Evolutionary conservation across 2,329 filamentous ascomycete genomes (phyloP).

Genomic region (Blumeria graminis): DNA sequence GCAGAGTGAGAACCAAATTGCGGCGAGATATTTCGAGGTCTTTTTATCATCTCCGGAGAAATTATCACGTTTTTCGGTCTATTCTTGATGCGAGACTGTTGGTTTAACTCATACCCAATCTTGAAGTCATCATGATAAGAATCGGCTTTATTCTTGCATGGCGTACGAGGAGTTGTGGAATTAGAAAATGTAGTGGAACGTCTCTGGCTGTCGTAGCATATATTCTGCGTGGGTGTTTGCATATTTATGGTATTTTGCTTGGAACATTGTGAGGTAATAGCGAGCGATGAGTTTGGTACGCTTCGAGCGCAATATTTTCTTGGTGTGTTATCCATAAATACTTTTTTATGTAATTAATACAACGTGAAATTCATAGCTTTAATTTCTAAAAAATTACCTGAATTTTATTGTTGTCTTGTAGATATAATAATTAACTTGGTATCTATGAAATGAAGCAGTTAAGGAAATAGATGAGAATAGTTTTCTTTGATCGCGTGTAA

Average conservation of each 20-base stretch:
- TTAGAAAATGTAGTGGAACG: conserved; percentile 4
- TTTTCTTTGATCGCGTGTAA: background rate
- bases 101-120: conserved; percentile 12
- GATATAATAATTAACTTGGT: background rate
- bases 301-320: background rate
- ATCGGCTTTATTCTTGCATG: conserved; percentile 10
- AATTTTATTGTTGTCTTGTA: background rate
- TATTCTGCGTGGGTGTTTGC: no score
- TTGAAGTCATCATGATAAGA: conserved; percentile 6
- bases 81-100: conserved; percentile 13
- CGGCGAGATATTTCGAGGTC: conserved; percentile 11
- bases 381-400: no score
- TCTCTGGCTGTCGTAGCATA: conserved; percentile 4
- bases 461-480: background rate
- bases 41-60: conserved; percentile 11
- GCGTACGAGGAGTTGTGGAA: conserved; percentile 15
- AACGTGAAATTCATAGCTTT: background rate
- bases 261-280: no score
- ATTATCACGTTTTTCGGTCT: conserved; percentile 13
- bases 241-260: conserved; percentile 1
- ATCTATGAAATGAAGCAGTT: background rate
- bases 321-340: background rate
- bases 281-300: background rate
- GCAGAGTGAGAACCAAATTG: conserved; percentile 9
- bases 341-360: background rate